Evolutionary conservation across 202 grass and related monocot genomes (phyloP).

Genomic region (Zoysia matrella): DNA sequence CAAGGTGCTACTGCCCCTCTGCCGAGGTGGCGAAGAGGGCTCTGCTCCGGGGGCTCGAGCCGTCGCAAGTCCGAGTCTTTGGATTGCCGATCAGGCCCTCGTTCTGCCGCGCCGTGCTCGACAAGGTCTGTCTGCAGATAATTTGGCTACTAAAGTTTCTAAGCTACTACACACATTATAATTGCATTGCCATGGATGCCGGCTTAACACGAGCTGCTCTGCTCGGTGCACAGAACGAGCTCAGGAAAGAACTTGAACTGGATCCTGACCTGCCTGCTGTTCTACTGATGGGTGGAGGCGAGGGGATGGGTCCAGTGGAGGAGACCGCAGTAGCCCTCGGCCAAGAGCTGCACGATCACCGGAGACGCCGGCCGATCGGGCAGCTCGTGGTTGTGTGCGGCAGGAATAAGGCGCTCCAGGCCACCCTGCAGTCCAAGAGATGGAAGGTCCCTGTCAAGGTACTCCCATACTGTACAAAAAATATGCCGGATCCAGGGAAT

Average conservation of each 20-base stretch:
- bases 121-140: conserved; percentile 53
- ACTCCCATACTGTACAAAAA: conserved; percentile 33
- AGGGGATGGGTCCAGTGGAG: conserved; percentile 86
- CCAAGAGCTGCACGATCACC: conserved; percentile 59
- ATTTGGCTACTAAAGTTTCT: neutral
- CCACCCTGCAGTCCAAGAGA: conserved; percentile 43
- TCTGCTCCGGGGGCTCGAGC: conserved; percentile 61
- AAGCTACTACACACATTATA: neutral
- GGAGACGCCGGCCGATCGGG: conserved; percentile 43
- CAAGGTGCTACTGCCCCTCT: conserved; percentile 89
- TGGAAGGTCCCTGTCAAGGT: conserved; percentile 91
- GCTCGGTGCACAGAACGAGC: conserved; percentile 55
- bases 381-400: conserved; percentile 82
- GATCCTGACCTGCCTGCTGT: conserved; percentile 68
- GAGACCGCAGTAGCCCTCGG: conserved; percentile 70
- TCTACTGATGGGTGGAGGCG: conserved; percentile 83
- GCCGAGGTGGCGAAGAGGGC: conserved; percentile 75
- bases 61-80: conserved; percentile 69
- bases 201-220: too few relatives aligned
- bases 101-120: conserved; percentile 72
- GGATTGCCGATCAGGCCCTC: conserved; percentile 83
- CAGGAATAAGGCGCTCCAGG: conserved; percentile 60
- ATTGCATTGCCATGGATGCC: too few relatives aligned
- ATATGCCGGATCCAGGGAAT: conserved; percentile 19
- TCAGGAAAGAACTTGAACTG: conserved; percentile 69